A percentile compares a stretch with the other conserved stretches of the same genome.
These are phyloP conservation scores for Volutella citrinella DNA, from an alignment of 2,329 filamentous ascomycete genomes.

Conservation along the genomic window DNA sequence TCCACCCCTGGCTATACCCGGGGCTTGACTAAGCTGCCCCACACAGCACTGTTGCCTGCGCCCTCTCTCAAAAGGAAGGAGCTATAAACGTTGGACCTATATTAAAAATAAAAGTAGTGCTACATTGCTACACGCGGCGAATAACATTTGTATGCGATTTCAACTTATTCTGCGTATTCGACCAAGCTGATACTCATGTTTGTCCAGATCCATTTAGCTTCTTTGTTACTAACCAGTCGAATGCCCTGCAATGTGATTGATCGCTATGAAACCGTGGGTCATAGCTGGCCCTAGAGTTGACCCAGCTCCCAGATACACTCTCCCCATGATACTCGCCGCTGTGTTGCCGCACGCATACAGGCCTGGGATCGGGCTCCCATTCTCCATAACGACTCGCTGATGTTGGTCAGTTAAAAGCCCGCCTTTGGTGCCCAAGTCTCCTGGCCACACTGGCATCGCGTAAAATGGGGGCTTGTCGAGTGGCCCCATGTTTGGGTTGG, in stretches of 20 bases:
- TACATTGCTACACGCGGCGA: too few relatives aligned
- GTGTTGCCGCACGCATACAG: constrained; percentile 5
- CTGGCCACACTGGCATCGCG: constrained; percentile 1
- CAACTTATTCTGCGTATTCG: too few relatives aligned
- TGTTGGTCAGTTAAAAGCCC: not conserved
- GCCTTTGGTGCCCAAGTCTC: constrained; percentile 1
- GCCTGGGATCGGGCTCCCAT: not conserved
- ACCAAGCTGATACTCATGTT: too few relatives aligned
- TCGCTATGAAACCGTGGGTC: constrained; percentile 3
- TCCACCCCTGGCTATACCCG: too few relatives aligned
- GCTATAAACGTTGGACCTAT: too few relatives aligned
- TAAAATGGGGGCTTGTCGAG: constrained; percentile 1
- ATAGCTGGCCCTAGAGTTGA: constrained; percentile 7
- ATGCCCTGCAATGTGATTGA: not conserved
- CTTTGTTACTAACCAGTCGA: too few relatives aligned
- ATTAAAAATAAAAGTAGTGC: too few relatives aligned
- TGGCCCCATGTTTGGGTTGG: constrained; percentile 1
- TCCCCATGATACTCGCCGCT: constrained; percentile 7
- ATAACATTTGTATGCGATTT: too few relatives aligned
- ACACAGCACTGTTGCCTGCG: too few relatives aligned
- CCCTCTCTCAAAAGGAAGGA: too few relatives aligned
- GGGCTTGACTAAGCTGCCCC: too few relatives aligned
- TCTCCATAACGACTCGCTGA: not conserved
- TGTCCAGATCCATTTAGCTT: too few relatives aligned
- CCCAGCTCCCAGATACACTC: constrained; percentile 6